Evolutionary conservation across 169 alveolate genomes (phyloP), one percentile per base, ranked within the genome.

Genomic region (Plasmodium chabaudi): DNA sequence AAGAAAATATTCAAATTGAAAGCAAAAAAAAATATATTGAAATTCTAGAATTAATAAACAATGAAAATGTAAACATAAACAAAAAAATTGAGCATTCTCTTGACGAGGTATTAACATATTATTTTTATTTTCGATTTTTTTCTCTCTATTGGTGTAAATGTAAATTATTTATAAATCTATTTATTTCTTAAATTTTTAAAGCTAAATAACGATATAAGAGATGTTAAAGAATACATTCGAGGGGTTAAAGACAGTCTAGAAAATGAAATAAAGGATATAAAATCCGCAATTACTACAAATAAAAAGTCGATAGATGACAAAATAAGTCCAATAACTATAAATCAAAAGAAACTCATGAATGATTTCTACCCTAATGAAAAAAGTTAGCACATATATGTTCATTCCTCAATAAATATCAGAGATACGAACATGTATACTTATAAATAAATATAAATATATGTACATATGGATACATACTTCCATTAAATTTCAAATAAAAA

Each of bases 1-100:
- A 79, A 71, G 89, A 79, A 79, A 79, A 61, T 63, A 79, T 55
- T 67, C 39, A 64, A 79, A 79, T 79, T 53, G 75, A 79, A 59
- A 79, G 27, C 68, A 79, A 68, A 67, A 79, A 79, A 68, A 57
- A 67, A 56, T 51, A 79, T 39, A 79, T 79, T 23, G 89, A 79
- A 55, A 79, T 79, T 79, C 59, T 79, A 44, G 84, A 79, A 49
- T 25, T 79, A 47, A 79, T 79, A 64, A 79, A 79, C 60, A 82
- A 79, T 53, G 89, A 79, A 79, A 65, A 67, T 60, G 89, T 67
- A 59, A 59, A 34, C 10, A 39, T 79, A 49, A 79, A 56, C 65
- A 79, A 79, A 68, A 79, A 44, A 60, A 46, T 65, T 60, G 72
- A 79, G 55, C 64, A 44, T 25, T 67, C 89, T 9, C 53, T 53